A percentile compares a stretch with the other conserved stretches of the same genome.
These are phyloP conservation scores for Phalaenopsis equestris DNA, from an alignment of 106 monocot genomes.

Conservation along the genomic window DNA sequence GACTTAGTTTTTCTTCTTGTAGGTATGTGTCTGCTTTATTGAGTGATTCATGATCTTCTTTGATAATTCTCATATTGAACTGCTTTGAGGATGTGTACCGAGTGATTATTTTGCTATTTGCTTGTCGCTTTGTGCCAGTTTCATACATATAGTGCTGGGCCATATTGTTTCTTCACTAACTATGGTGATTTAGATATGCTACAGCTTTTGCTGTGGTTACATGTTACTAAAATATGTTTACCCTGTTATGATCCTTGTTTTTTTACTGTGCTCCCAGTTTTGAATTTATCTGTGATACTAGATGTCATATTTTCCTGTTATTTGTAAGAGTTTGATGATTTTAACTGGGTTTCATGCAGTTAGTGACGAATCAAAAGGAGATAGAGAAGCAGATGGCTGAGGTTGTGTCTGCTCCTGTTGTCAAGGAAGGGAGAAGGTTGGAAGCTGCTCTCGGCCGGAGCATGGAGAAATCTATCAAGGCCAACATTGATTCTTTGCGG, in stretches of 20 bases:
- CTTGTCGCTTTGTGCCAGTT: no score
- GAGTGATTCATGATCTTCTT: no score
- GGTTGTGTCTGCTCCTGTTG: constrained; percentile 33
- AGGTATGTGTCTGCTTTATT: no score
- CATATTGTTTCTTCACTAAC: no score
- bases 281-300: not conserved
- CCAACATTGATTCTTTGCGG: constrained; percentile 75
- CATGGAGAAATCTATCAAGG: constrained; percentile 83
- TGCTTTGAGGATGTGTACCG: no score
- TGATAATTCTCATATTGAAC: no score
- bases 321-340: not conserved
- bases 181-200: not conserved
- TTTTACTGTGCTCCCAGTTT: not conserved
- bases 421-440: constrained; percentile 78
- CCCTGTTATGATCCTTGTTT: not conserved
- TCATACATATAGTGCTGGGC: no score
- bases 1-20: no score
- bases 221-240: not conserved
- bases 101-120: no score
- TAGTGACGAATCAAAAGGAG: constrained; percentile 59
- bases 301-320: not conserved
- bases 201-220: not conserved
- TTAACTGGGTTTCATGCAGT: constrained; percentile 24
- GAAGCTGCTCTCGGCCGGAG: constrained; percentile 70
- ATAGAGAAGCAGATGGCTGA: constrained; percentile 74